These are phyloP conservation scores for Leccinum brunneo-olivaceum DNA, from an alignment of 1,284 basidiomycete genomes.

Conservation along the genomic window DNA sequence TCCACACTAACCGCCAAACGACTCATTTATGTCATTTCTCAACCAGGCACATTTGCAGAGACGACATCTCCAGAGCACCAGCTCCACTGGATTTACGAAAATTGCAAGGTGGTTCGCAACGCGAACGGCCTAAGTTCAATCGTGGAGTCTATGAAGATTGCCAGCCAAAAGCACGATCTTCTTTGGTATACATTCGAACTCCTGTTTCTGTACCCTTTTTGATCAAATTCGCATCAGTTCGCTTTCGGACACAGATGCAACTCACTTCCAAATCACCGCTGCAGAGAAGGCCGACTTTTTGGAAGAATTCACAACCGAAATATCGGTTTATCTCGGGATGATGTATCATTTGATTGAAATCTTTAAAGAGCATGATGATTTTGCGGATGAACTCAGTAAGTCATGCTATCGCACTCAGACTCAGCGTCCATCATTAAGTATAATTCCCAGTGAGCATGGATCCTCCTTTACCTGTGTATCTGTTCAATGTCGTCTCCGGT, in stretches of 20 bases:
- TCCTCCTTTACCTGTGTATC: constrained; percentile 88
- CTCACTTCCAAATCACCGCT: constrained; percentile 59
- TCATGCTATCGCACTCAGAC: constrained; percentile 4
- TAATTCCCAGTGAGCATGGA: constrained; percentile 78
- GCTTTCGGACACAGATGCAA: constrained; percentile 65
- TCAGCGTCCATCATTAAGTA: constrained; percentile 11
- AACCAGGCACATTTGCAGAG: constrained; percentile 83
- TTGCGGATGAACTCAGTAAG: constrained; percentile 93
- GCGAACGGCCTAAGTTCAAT: constrained; percentile 83
- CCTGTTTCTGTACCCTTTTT: constrained; percentile 1
- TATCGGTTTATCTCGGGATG: constrained; percentile 88
- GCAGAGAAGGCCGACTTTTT: constrained; percentile 72
- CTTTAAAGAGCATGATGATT: constrained; percentile 86
- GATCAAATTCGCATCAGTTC: constrained; percentile 38
- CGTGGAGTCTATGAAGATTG: constrained; percentile 85
- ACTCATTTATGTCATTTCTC: constrained; percentile 16
- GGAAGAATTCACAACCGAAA: constrained; percentile 85
- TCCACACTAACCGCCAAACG: constrained; percentile 4
- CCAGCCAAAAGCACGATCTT: constrained; percentile 82
- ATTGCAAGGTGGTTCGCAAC: constrained; percentile 79
- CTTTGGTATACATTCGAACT: constrained; percentile 47
- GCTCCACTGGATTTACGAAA: constrained; percentile 92
- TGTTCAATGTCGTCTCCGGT: constrained; percentile 84
- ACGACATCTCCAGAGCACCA: constrained; percentile 90
- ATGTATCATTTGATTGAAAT: constrained; percentile 91